Evolutionary conservation across 1,284 basidiomycete species (phyloP).

Genomic region (Austropuccinia psidii): DNA sequence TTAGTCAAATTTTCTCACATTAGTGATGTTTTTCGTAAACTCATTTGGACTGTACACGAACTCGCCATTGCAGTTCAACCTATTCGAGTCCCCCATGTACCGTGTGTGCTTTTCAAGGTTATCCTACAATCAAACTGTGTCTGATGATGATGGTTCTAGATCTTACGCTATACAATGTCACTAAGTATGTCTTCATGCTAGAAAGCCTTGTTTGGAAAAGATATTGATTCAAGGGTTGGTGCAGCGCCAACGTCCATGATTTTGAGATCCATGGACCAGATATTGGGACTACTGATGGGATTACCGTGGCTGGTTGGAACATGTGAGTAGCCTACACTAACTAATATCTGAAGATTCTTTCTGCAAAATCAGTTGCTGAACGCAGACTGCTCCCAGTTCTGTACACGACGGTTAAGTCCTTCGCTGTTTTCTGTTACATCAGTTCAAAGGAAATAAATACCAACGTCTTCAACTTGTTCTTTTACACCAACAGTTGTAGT

Average conservation of each 20-base stretch:
- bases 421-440: neutral
- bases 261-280: constrained; percentile 13
- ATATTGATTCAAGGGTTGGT: no score
- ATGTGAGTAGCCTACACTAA: neutral
- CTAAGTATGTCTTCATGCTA: no score
- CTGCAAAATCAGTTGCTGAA: neutral
- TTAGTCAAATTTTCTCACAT: neutral
- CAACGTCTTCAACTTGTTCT: neutral
- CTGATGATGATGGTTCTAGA: no score
- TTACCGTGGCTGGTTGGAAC: constrained; percentile 8
- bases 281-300: constrained; percentile 23
- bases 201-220: no score
- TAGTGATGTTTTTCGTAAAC: neutral
- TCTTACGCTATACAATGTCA: no score
- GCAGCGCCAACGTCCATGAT: constrained; percentile 18
- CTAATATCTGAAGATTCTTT: neutral
- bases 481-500: neutral
- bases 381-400: neutral
- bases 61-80: neutral
- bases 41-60: neutral
- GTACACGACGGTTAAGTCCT: constrained; percentile 17
- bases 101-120: neutral
- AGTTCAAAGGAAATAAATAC: neutral
- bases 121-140: neutral
- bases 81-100: constrained; percentile 16